Percentiles rank a stretch among this genome's conserved stretches.
Evolutionary conservation across 1,139 yeast genomes (phyloP).

Genomic region (Suhomyces taliae): DNA sequence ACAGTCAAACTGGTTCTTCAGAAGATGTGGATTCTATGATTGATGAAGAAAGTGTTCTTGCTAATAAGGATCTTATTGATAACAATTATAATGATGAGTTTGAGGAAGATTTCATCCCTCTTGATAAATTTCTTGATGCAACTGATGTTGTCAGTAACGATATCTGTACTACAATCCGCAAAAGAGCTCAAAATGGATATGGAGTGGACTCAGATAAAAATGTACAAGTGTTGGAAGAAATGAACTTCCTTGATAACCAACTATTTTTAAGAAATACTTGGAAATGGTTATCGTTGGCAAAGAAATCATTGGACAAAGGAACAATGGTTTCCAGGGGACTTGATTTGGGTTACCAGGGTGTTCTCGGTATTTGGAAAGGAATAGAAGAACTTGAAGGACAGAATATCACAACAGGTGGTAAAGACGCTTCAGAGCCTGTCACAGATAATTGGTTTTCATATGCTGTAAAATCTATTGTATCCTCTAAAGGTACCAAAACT

Average conservation of each 20-base stretch:
- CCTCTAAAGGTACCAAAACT: constrained; percentile 45
- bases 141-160: constrained; percentile 54
- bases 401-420: constrained; percentile 31
- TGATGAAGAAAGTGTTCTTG: constrained; percentile 30
- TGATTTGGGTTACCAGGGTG: constrained; percentile 88
- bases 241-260: constrained; percentile 55
- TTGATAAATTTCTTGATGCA: constrained; percentile 33
- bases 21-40: constrained; percentile 34
- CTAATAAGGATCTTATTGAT: constrained; percentile 11
- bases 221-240: constrained; percentile 56
- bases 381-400: constrained; percentile 60
- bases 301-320: constrained; percentile 65
- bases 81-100: constrained; percentile 25
- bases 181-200: constrained; percentile 72
- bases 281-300: constrained; percentile 84
- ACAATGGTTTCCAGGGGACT: constrained; percentile 65
- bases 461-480: constrained; percentile 45
- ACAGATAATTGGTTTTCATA: constrained; percentile 47
- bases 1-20: constrained; percentile 22
- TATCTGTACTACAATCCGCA: constrained; percentile 63
- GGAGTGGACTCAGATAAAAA: constrained; percentile 70
- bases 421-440: constrained; percentile 29
- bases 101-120: constrained; percentile 29
- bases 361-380: constrained; percentile 88
- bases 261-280: constrained; percentile 72